Evolutionary conservation across 305 asterid genomes (phyloP).

Genomic region (Fraxinus platypoda): DNA sequence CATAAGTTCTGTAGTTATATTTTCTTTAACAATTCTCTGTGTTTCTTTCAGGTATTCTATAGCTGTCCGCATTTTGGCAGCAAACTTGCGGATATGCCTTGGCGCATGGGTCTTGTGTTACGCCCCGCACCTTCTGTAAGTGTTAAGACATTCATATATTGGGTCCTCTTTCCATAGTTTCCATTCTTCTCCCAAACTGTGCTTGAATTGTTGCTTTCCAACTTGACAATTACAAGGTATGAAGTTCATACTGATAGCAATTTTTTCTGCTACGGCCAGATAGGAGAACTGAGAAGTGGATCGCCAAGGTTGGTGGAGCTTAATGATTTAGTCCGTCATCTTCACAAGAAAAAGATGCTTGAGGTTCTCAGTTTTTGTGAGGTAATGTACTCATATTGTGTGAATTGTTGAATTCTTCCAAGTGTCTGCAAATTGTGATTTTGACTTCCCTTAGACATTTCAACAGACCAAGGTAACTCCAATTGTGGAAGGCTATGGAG

Average conservation of each 20-base stretch:
- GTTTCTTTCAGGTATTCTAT: conserved; percentile 71
- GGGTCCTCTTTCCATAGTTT: conserved; percentile 1
- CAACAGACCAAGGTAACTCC: conserved; percentile 96
- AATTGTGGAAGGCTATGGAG: conserved; percentile 97
- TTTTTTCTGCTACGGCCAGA: conserved; percentile 49
- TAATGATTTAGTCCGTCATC: conserved; percentile 71
- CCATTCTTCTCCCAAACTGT: conserved; percentile 17
- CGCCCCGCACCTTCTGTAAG: conserved; percentile 97
- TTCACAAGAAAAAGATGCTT: conserved; percentile 61
- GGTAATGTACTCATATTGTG: conserved; percentile 37
- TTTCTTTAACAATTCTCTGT: conserved; percentile 12
- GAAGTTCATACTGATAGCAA: conserved; percentile 14
- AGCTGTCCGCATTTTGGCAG: conserved; percentile 98
- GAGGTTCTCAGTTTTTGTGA: conserved; percentile 97
- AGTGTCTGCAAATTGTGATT: conserved; percentile 9
- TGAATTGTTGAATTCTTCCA: conserved; percentile 1
- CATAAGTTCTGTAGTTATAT: conserved; percentile 10
- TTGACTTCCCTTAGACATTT: conserved; percentile 31
- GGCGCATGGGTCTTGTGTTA: conserved; percentile 95
- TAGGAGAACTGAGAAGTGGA: conserved; percentile 96
- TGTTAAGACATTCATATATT: conserved; percentile 18
- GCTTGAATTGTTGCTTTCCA: conserved; percentile 17
- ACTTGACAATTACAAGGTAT: conserved; percentile 3
- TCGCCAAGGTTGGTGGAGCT: conserved; percentile 88
- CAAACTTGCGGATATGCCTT: conserved; percentile 98